Evolutionary conservation across 2,329 filamentous ascomycete species (phyloP).

Genomic region (Drechslerella dactyloides): DNA sequence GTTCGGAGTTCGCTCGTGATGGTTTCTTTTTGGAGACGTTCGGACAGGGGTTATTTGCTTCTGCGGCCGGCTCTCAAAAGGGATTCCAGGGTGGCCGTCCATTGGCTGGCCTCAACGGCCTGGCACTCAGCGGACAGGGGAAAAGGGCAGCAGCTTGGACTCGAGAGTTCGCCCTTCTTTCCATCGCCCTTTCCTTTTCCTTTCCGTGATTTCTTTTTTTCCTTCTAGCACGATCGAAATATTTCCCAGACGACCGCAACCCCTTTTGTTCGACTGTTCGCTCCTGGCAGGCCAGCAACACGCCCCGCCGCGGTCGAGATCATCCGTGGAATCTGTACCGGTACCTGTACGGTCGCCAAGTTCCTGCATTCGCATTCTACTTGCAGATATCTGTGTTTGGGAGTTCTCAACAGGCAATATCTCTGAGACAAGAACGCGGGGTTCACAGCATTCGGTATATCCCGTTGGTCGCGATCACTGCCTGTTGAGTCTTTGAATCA

Average conservation of each 20-base stretch:
- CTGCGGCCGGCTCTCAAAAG: slow-evolving; percentile 19
- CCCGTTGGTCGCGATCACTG: not conserved
- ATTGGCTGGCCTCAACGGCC: slow-evolving; percentile 49
- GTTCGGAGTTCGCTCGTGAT: not conserved
- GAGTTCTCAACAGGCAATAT: slow-evolving; percentile 15
- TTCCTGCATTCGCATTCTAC: not conserved
- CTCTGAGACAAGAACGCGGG: slow-evolving; percentile 20
- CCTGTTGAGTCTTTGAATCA: not conserved
- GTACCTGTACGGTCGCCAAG: not conserved
- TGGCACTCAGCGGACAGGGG: slow-evolving; percentile 21
- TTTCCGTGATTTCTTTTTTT: slow-evolving; percentile 24
- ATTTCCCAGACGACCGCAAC: slow-evolving; percentile 1
- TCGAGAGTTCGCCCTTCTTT: slow-evolving; percentile 31
- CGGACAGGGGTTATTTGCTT: slow-evolving; percentile 45
- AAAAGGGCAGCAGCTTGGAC: slow-evolving; percentile 35
- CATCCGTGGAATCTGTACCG: not conserved
- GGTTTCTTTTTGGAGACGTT: slow-evolving; percentile 36
- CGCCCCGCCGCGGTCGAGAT: not conserved
- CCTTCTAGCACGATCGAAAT: not conserved
- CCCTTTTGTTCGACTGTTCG: not conserved
- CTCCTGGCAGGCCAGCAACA: not conserved
- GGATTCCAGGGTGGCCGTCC: slow-evolving; percentile 41
- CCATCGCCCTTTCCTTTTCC: slow-evolving; percentile 15
- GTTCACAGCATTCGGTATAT: slow-evolving; percentile 12
- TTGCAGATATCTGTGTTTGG: slow-evolving; percentile 10